Conservation (phyloP, 2,329 filamentous ascomycete genomes). For the Thielaviopsis musarum region DNA sequence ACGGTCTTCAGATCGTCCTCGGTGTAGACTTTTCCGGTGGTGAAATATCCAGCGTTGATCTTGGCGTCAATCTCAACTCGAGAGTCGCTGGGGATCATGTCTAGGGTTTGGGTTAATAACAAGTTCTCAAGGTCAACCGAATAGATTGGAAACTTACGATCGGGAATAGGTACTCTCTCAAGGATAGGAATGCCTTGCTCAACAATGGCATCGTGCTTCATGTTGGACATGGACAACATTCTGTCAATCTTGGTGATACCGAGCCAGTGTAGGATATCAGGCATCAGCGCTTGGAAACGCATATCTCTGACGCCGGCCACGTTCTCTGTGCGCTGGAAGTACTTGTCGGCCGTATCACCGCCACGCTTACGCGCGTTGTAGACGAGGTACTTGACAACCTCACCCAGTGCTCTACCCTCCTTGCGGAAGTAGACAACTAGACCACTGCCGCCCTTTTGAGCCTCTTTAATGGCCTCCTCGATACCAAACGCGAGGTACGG, state of each 20-base stretch:
- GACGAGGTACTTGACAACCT: constrained; percentile 80
- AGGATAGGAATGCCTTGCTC: constrained; percentile 38
- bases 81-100: constrained; percentile 86
- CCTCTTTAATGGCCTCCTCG: constrained; percentile 92
- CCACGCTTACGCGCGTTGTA: constrained; percentile 73
- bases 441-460: constrained; percentile 81
- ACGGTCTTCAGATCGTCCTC: constrained; percentile 73
- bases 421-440: constrained; percentile 99
- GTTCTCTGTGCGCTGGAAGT: constrained; percentile 95
- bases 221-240: constrained; percentile 87
- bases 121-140: neutral
- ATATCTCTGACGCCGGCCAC: constrained; percentile 94
- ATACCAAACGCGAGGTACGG: constrained; percentile 96
- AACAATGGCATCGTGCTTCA: constrained; percentile 84
- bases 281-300: constrained; percentile 97
- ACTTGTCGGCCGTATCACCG: constrained; percentile 68
- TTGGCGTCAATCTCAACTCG: constrained; percentile 98
- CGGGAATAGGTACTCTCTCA: constrained; percentile 11
- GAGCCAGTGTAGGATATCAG: constrained; percentile 93
- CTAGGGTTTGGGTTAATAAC: constrained; percentile 29
- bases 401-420: constrained; percentile 82
- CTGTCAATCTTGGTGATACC: constrained; percentile 97
- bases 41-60: constrained; percentile 79
- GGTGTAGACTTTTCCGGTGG: constrained; percentile 76
- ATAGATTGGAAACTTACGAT: constrained; percentile 4